Evolutionary conservation across 2,329 filamentous ascomycete species (phyloP).

Genomic region (Oidium heveae): DNA sequence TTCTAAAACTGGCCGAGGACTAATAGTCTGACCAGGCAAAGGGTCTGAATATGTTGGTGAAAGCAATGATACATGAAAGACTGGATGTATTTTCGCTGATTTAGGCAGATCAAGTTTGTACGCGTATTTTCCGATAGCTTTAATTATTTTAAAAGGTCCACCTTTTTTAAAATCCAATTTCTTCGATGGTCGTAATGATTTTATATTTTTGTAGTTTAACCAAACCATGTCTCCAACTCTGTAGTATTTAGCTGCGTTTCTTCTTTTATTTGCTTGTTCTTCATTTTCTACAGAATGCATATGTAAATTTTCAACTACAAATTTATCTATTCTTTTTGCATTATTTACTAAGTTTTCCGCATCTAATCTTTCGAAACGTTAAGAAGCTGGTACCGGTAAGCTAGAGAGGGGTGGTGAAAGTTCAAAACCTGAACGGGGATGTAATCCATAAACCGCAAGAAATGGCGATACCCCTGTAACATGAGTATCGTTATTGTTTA

Average conservation of each 20-base stretch:
- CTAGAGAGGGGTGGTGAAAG: not conserved
- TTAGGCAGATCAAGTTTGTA: not conserved
- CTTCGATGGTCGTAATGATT: not conserved
- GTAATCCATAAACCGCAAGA: not conserved
- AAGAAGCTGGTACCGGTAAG: not conserved
- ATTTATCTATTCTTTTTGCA: not conserved
- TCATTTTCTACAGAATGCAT: not conserved
- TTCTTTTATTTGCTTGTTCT: not conserved
- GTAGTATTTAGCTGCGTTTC: not conserved
- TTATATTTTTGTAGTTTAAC: slow-evolving; percentile 1
- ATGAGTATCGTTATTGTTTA: slow-evolving; percentile 1
- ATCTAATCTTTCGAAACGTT: not conserved
- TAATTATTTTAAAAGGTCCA: not conserved
- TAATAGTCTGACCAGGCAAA: not conserved
- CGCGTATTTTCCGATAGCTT: not conserved
- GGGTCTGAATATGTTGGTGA: not conserved
- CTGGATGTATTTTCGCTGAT: not conserved
- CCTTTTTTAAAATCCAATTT: not conserved
- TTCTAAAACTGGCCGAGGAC: not conserved
- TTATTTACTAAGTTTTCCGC: not conserved
- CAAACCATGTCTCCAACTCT: not conserved
- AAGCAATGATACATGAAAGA: slow-evolving; percentile 2
- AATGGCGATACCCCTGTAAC: not conserved
- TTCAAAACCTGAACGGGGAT: not conserved
- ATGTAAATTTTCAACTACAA: not conserved